phyloP scores from a whole-genome alignment of 257 asterid species.

The Vinca minor region DNA sequence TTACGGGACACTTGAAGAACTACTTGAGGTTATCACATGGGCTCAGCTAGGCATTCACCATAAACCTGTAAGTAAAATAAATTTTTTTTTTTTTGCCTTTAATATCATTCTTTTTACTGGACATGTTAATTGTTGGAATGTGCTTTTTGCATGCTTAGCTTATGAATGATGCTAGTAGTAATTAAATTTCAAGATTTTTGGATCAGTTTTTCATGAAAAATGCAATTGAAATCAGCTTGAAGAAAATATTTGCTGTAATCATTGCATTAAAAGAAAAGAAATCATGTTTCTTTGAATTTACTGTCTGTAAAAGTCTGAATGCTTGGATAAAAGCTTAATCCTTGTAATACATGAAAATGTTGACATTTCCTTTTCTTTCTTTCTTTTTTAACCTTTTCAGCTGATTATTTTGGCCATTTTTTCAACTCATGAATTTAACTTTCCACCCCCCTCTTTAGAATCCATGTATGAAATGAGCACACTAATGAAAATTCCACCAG shows the following conservation, averaged over 20 bases:
- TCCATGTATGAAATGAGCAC: background rate
- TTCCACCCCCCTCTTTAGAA: background rate
- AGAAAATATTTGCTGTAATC: slow-evolving; percentile 1
- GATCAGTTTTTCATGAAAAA: background rate
- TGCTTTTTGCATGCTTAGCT: background rate
- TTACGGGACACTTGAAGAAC: slow-evolving; percentile 93
- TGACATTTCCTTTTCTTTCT: background rate
- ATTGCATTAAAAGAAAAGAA: background rate
- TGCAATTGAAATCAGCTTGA: background rate
- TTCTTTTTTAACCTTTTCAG: too few species aligned
- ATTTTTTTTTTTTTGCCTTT: background rate
- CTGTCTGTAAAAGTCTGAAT: background rate
- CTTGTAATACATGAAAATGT: slow-evolving; percentile 5
- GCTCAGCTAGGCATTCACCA: slow-evolving; percentile 95
- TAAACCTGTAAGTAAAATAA: slow-evolving; percentile 54
- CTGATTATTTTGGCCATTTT: too few species aligned
- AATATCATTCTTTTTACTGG: background rate
- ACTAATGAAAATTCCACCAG: slow-evolving; percentile 12
- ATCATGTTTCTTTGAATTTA: slow-evolving; percentile 5
- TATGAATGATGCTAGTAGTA: background rate
- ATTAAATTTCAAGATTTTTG: background rate
- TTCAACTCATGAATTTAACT: background rate
- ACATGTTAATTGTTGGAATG: background rate
- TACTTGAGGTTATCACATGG: slow-evolving; percentile 97
- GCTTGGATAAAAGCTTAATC: background rate